Percentiles rank a stretch among this genome's conserved stretches.
These are phyloP conservation scores for Gynochthodes officinalis DNA, from an alignment of 257 asterid species.

Conservation along the genomic window DNA sequence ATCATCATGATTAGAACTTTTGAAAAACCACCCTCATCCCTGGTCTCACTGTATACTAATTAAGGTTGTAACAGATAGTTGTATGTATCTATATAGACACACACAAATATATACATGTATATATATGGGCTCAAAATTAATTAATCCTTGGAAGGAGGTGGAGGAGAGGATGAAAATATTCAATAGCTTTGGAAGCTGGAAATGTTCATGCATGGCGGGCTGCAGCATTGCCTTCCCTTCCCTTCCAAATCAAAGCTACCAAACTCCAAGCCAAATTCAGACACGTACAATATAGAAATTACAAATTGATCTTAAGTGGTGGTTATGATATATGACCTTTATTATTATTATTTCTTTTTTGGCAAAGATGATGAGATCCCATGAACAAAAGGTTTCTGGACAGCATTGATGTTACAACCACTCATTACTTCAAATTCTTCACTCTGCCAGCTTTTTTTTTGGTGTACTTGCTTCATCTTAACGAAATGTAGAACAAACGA, in stretches of 20 bases:
- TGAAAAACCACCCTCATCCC: not conserved
- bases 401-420: conserved; percentile 5
- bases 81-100: too few relatives aligned
- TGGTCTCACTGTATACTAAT: not conserved
- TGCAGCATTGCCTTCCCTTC: conserved; percentile 2
- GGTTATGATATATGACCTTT: not conserved
- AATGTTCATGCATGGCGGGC: not conserved
- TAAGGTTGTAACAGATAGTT: too few relatives aligned
- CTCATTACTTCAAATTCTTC: not conserved
- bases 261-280: conserved; percentile 3
- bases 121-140: too few relatives aligned
- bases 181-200: conserved; percentile 29
- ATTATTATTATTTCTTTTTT: too few relatives aligned
- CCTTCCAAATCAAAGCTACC: conserved; percentile 22
- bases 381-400: conserved; percentile 1
- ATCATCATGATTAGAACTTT: conserved; percentile 1
- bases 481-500: conserved; percentile 8
- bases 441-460: too few relatives aligned
- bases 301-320: too few relatives aligned
- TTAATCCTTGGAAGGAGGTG: not conserved
- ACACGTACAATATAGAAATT: conserved; percentile 12
- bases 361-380: too few relatives aligned
- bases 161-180: too few relatives aligned
- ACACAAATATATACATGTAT: too few relatives aligned
- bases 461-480: conserved; percentile 6